phyloP scores from a whole-genome alignment of 2,329 filamentous ascomycete species.

The Alternaria hordeiaustralica region DNA sequence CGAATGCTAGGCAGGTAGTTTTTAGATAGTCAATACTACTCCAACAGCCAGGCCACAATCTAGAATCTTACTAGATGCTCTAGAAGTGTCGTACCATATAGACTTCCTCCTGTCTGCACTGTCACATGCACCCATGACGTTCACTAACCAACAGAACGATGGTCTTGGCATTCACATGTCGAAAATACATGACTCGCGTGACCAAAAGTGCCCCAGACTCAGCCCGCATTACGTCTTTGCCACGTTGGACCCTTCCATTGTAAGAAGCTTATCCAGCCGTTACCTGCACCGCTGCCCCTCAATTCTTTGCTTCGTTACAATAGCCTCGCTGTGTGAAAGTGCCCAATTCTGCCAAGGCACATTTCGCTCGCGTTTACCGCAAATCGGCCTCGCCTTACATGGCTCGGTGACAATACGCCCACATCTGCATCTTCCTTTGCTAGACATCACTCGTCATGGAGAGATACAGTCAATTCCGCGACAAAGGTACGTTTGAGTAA shows the following conservation, averaged over 20 bases:
- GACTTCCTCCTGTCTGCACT: not conserved
- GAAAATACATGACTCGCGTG: constrained; percentile 21
- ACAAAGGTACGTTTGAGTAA: constrained; percentile 68
- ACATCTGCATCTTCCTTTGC: constrained; percentile 1
- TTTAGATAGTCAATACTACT: constrained; percentile 18
- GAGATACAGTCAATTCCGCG: constrained; percentile 91
- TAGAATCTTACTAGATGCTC: not conserved
- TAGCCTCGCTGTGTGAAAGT: not conserved
- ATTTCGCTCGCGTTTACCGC: not conserved
- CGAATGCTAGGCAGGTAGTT: constrained; percentile 1
- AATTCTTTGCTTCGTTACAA: not conserved
- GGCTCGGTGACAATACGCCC: constrained; percentile 27
- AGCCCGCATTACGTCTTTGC: constrained; percentile 9
- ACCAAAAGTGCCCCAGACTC: constrained; percentile 22
- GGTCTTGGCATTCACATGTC: constrained; percentile 39
- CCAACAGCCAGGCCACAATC: not conserved
- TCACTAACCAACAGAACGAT: constrained; percentile 2
- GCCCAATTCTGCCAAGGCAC: constrained; percentile 4
- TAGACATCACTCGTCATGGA: constrained; percentile 68
- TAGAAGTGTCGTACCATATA: not conserved
- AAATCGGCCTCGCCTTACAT: constrained; percentile 14
- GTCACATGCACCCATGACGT: constrained; percentile 8
- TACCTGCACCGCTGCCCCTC: not conserved
- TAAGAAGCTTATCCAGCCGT: not conserved
- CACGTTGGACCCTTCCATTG: constrained; percentile 1